Base-by-base conservation (phyloP, 1,284 basidiomycete species). In the Pseudozyma thailandica region DNA sequence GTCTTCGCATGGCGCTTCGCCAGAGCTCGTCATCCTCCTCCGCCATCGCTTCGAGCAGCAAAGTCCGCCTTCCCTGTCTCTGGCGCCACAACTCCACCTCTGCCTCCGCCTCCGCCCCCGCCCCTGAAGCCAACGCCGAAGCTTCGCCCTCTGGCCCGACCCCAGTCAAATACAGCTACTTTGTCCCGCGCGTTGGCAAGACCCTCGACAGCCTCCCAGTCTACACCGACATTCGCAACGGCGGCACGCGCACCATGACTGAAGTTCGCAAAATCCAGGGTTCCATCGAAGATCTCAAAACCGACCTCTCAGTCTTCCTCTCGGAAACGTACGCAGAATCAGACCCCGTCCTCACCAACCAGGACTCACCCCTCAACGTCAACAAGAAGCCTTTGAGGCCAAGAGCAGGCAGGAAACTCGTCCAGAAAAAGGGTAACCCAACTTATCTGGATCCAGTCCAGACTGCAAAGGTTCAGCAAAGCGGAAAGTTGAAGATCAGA, bases 191-290 rank as follows among this genome's bases (percentile, higher is more conserved):
- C 13, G 74, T 78, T 6, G 76, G 76, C 15, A 59, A 69, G 41
- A 59, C 59, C 6, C 50, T 44, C 35, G 56, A 57, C 33, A 61
- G 44, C 4, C 54, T 74, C n/a, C 76, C 76, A 23, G 76, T 78
- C 23, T 78, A 78, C 54, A 62, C 72, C 12, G 72, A 76, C 35
- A 27, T 70, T 2, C 71, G 74, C 26, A 63, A 72, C 41, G 72
- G 72, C 25, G 72, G 74, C 16, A 70, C 57, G 0, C 58, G 68
- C 18, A 64, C 42, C 39, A 56, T 75, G 25, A 78, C 76, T 20
- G 66, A 71, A 31, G 25, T 78, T 1, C 72, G 76, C 23, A 74
- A 75, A 49, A 64, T 78, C 21, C 69, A 76, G 26, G 76, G 76
- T 15, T 62, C 63, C 23, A 37, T 69, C 7, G 9, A 54, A 6